Percentiles rank a stretch among this genome's conserved stretches.
phyloP scores from a whole-genome alignment of 140 eudicot species.

The Senecio squalidus region DNA sequence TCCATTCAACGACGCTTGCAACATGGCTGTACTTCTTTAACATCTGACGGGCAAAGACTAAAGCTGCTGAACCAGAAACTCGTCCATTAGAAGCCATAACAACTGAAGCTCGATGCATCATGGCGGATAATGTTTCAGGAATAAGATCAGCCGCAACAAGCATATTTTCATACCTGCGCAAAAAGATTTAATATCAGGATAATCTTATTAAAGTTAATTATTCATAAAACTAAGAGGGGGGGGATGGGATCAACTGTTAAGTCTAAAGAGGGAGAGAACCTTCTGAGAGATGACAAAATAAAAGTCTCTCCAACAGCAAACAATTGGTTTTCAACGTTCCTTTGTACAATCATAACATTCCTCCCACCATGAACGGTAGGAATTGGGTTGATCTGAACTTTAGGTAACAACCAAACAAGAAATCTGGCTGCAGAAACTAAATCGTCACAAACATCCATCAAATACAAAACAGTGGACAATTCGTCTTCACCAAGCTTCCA shows the following conservation, averaged over 20 bases:
- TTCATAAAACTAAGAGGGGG: too few species aligned
- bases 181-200: conserved; percentile 9
- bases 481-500: conserved; percentile 99
- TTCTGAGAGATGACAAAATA: conserved; percentile 71
- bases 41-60: conserved; percentile 69
- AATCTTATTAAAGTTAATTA: too few species aligned
- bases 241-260: background rate
- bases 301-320: conserved; percentile 75
- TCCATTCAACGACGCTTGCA: conserved; percentile 75
- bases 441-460: conserved; percentile 78
- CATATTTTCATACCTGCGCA: conserved; percentile 80
- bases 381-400: conserved; percentile 44
- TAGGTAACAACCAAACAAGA: conserved; percentile 81
- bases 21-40: conserved; percentile 65
- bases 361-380: conserved; percentile 62
- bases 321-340: conserved; percentile 54
- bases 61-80: conserved; percentile 61
- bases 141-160: conserved; percentile 83
- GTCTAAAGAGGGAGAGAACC: conserved; percentile 38
- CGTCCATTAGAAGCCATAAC: conserved; percentile 69
- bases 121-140: conserved; percentile 78
- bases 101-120: conserved; percentile 63
- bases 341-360: conserved; percentile 55
- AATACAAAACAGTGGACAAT: conserved; percentile 56
- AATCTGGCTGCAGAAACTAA: conserved; percentile 64